Percentiles rank a stretch among this genome's conserved stretches.
Evolutionary conservation across 768 basidiomycete species (phyloP).

Genomic region (Pisolithus microcarpus): DNA sequence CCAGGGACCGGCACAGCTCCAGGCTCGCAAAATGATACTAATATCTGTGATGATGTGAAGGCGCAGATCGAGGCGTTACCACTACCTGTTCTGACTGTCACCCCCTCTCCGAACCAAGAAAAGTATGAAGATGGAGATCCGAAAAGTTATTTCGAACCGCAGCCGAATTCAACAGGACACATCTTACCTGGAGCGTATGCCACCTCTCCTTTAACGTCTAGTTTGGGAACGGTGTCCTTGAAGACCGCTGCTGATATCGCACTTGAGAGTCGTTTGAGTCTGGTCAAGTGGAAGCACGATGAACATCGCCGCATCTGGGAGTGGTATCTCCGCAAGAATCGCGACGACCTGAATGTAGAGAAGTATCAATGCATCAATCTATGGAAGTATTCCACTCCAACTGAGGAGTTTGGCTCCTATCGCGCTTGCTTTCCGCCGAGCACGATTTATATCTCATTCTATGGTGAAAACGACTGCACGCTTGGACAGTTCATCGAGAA

Average conservation of each 20-base stretch:
- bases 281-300: conserved; percentile 73
- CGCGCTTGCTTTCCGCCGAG: conserved; percentile 74
- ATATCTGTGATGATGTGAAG: conserved; percentile 46
- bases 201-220: conserved; percentile 25
- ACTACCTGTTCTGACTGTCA: conserved; percentile 30
- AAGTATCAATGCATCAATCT: conserved; percentile 88
- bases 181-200: conserved; percentile 25
- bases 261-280: conserved; percentile 62
- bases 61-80: conserved; percentile 57
- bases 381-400: conserved; percentile 74
- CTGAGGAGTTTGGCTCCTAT: conserved; percentile 55
- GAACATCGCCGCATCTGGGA: conserved; percentile 91
- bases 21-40: conserved; percentile 4
- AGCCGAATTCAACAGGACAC: conserved; percentile 23
- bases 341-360: conserved; percentile 82
- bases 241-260: conserved; percentile 66
- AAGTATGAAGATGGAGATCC: conserved; percentile 25
- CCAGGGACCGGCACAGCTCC: conserved; percentile 16
- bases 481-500: conserved; percentile 91
- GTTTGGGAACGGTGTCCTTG: conserved; percentile 35
- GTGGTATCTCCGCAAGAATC: conserved; percentile 86
- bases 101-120: conserved; percentile 31
- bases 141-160: conserved; percentile 39
- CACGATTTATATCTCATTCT: conserved; percentile 74
- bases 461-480: conserved; percentile 88